Evolutionary conservation across 1,284 basidiomycete species (phyloP).

Genomic region (Cryptococcus sp.): DNA sequence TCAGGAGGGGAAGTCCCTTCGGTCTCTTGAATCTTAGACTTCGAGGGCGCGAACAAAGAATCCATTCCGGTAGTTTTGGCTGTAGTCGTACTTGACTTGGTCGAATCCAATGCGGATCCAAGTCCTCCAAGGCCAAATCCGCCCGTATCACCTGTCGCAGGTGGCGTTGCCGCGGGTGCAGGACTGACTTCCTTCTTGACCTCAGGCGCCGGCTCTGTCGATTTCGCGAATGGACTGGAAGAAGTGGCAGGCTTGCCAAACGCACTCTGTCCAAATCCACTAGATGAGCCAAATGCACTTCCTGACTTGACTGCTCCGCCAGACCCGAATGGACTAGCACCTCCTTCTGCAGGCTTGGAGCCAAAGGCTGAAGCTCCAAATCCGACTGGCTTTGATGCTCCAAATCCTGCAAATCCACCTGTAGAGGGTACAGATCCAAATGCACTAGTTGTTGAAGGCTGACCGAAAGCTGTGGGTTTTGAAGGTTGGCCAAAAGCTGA

Average conservation of each 20-base stretch:
- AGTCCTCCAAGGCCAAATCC: constrained; percentile 39
- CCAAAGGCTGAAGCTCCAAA: constrained; percentile 26
- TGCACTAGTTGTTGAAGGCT: constrained; percentile 6
- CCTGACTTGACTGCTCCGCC: constrained; percentile 2
- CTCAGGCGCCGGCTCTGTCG: too few species aligned
- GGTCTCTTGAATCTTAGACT: too few species aligned
- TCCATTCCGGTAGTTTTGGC: too few species aligned
- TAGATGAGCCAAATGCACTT: constrained; percentile 11
- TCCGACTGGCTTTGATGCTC: constrained; percentile 6
- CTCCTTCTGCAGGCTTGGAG: not conserved
- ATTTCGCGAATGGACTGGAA: too few species aligned
- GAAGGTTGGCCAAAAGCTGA: constrained; percentile 23
- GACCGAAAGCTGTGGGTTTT: constrained; percentile 22
- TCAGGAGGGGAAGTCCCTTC: constrained; percentile 31
- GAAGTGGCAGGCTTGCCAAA: constrained; percentile 5
- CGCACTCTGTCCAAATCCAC: constrained; percentile 11
- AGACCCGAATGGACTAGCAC: constrained; percentile 3
- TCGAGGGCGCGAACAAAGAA: too few species aligned
- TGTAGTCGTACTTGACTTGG: too few species aligned
- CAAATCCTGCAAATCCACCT: constrained; percentile 8
- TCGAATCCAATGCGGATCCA: constrained; percentile 27
- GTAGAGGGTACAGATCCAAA: constrained; percentile 1
- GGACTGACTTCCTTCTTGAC: too few species aligned
- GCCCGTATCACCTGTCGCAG: constrained; percentile 5
- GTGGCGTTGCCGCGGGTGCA: not conserved